A percentile compares a stretch with the other conserved stretches of the same genome.
Evolutionary conservation across 1,284 basidiomycete genomes (phyloP).

Genomic region (Lignosus rhinocerotis): DNA sequence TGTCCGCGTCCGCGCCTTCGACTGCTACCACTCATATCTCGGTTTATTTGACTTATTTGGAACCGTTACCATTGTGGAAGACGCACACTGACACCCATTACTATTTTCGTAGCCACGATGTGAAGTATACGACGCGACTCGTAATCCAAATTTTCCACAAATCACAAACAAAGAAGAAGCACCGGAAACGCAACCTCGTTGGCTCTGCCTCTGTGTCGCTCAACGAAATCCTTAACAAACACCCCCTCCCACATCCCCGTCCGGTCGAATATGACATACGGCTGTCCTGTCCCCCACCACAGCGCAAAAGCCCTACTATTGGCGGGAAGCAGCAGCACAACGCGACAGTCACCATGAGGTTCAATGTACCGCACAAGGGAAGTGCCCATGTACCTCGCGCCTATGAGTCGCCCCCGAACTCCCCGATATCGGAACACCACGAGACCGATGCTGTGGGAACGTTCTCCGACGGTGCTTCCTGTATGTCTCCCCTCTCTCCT

Average conservation of each 20-base stretch:
- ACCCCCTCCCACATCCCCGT: constrained; percentile 25
- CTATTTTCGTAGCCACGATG: constrained; percentile 39
- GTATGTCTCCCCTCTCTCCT: constrained; percentile 2
- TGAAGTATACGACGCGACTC: constrained; percentile 40
- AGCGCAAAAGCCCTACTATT: constrained; percentile 31
- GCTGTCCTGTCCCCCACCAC: constrained; percentile 30
- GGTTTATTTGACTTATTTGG: no score
- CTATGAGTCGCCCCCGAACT: constrained; percentile 11
- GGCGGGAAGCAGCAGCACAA: constrained; percentile 26
- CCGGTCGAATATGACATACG: constrained; percentile 31
- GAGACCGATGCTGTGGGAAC: constrained; percentile 7
- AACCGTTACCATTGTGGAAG: no score
- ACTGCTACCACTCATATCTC: no score
- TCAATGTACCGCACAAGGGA: constrained; percentile 16
- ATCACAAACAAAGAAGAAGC: constrained; percentile 56
- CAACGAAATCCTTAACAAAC: constrained; percentile 50
- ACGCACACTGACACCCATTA: neutral
- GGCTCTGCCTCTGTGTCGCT: constrained; percentile 49
- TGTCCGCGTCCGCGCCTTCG: no score
- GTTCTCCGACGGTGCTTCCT: constrained; percentile 17
- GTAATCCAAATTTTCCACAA: constrained; percentile 55
- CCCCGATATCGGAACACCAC: constrained; percentile 10
- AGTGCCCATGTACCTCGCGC: neutral
- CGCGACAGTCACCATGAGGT: constrained; percentile 32
- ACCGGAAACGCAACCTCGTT: constrained; percentile 53